A percentile compares a stretch with the other conserved stretches of the same genome.
Evolutionary conservation across 306 rosid genomes (phyloP).

Genomic region (Malus orientalis): DNA sequence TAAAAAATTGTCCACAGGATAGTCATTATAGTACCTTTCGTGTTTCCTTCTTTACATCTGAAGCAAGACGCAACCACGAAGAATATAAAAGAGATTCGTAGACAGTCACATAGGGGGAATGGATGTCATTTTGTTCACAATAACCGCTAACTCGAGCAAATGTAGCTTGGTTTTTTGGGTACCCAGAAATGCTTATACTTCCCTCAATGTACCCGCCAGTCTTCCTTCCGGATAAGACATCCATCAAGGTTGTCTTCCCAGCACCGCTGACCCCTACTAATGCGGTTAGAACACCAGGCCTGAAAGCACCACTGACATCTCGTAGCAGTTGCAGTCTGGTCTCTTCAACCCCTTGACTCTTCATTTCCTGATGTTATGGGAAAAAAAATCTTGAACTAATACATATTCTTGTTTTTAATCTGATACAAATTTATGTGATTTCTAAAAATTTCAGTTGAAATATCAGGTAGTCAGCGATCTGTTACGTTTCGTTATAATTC

Average conservation of each 20-base stretch:
- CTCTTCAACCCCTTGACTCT: conserved; percentile 32
- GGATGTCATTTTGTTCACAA: conserved; percentile 47
- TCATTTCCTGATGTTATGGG: conserved; percentile 40
- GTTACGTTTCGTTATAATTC: not conserved
- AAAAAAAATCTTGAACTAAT: not conserved
- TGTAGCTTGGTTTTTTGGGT: conserved; percentile 38
- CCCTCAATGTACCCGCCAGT: conserved; percentile 47
- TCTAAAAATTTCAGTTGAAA: not conserved
- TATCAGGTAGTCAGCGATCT: too few relatives aligned
- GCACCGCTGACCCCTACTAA: conserved; percentile 45
- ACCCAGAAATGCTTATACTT: conserved; percentile 34
- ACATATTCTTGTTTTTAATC: not conserved
- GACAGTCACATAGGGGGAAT: conserved; percentile 38
- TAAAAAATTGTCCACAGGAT: not conserved
- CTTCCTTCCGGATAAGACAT: conserved; percentile 41
- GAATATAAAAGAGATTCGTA: conserved; percentile 41
- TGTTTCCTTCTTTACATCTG: conserved; percentile 19
- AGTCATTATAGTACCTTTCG: conserved; percentile 19
- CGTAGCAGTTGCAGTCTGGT: conserved; percentile 24
- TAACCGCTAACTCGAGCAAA: conserved; percentile 43
- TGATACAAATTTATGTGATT: not conserved
- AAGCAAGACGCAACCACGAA: conserved; percentile 36
- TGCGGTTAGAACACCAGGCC: conserved; percentile 45
- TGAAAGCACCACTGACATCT: conserved; percentile 33
- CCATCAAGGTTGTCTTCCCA: conserved; percentile 47